These are phyloP conservation scores for Trichosporon coremiiforme DNA, from an alignment of 1,284 basidiomycete species.

Conservation along the genomic window DNA sequence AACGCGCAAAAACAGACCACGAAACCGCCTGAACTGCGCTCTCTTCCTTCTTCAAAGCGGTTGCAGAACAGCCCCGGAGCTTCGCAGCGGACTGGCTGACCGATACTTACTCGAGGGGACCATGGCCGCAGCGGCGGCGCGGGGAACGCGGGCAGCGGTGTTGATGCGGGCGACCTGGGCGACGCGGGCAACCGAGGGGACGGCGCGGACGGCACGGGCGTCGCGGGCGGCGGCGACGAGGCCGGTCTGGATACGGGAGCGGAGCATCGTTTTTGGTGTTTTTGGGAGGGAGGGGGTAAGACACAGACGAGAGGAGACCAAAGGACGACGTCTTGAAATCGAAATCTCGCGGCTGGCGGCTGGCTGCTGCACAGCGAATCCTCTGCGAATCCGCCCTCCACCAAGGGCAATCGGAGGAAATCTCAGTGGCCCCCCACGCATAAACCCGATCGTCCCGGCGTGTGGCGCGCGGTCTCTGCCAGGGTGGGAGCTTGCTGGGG, in stretches of 20 bases:
- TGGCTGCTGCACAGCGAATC: background rate
- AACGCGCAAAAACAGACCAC: background rate
- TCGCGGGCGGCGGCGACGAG: slow-evolving; percentile 37
- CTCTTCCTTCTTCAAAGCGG: background rate
- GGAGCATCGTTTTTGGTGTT: slow-evolving; percentile 37
- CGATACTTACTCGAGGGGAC: slow-evolving; percentile 20
- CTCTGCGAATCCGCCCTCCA: background rate
- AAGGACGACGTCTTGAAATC: background rate
- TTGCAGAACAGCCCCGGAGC: background rate
- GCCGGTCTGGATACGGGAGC: slow-evolving; percentile 39
- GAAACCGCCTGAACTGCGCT: background rate
- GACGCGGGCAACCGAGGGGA: slow-evolving; percentile 21
- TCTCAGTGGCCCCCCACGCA: background rate
- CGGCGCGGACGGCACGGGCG: slow-evolving; percentile 38
- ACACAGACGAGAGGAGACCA: slow-evolving; percentile 1
- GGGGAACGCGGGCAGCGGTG: slow-evolving; percentile 15
- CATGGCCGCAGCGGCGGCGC: slow-evolving; percentile 9
- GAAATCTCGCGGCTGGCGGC: slow-evolving; percentile 13
- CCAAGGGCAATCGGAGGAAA: slow-evolving; percentile 17
- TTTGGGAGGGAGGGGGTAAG: background rate
- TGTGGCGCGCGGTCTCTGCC: slow-evolving; percentile 6
- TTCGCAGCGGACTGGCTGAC: background rate
- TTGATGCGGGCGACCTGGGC: slow-evolving; percentile 25
- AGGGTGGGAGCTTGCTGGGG: no score
- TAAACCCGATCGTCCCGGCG: slow-evolving; percentile 16